Conservation (phyloP, 2,329 filamentous ascomycete species). For the Mycocentrospora acerina region DNA sequence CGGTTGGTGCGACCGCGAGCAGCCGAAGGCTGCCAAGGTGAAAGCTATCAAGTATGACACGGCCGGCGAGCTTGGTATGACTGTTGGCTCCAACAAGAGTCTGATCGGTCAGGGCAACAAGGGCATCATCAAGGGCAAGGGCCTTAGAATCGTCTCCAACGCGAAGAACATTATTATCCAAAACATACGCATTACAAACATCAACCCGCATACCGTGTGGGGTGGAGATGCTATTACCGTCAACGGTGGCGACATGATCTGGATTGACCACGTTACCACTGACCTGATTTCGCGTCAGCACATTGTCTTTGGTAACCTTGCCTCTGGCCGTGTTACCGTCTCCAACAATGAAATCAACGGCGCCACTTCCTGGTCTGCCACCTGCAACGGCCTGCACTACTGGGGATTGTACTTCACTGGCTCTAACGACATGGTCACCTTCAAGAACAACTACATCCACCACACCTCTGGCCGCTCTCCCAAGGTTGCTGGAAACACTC, state of each 20-base stretch:
- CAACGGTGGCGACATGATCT: conserved; percentile 20
- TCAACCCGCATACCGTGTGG: conserved; percentile 37
- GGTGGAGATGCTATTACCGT: conserved; percentile 35
- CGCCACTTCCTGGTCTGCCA: conserved; percentile 55
- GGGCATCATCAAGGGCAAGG: conserved; percentile 60
- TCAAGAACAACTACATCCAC: conserved; percentile 61
- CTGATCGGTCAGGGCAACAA: conserved; percentile 54
- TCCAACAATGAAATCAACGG: conserved; percentile 63
- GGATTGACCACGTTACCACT: conserved; percentile 43
- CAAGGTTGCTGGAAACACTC: conserved; percentile 55
- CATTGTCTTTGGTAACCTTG: conserved; percentile 57
- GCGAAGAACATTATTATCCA: conserved; percentile 57
- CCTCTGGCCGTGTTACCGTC: conserved; percentile 59
- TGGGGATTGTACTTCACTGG: conserved; percentile 59
- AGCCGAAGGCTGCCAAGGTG: conserved; percentile 51
- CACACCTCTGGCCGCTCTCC: conserved; percentile 56
- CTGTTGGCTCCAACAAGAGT: conserved; percentile 59
- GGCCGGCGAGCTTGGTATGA: conserved; percentile 53
- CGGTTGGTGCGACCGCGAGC: conserved; percentile 60
- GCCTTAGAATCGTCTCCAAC: conserved; percentile 45
- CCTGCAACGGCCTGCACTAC: conserved; percentile 61
- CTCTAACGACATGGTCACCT: conserved; percentile 54
- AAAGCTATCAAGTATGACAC: conserved; percentile 52
- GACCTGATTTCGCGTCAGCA: conserved; percentile 61
- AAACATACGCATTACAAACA: conserved; percentile 46